These are phyloP conservation scores for Paradendryphiella salina DNA, from an alignment of 2,329 filamentous ascomycete species.

Conservation along the genomic window DNA sequence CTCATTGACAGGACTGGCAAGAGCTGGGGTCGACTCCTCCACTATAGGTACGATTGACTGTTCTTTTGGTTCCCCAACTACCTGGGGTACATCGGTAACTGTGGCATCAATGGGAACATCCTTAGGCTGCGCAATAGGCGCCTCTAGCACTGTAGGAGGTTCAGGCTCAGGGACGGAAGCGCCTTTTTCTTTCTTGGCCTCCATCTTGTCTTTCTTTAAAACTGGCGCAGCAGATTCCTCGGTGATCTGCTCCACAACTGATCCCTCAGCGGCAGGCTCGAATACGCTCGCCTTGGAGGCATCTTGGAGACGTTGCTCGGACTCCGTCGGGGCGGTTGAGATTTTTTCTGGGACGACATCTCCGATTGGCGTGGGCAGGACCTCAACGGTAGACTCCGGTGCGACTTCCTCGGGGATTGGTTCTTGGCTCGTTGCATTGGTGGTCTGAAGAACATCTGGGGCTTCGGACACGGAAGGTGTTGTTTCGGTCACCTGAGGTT, in stretches of 20 bases:
- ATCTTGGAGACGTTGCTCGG: background rate
- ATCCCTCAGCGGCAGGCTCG: background rate
- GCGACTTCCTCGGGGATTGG: background rate
- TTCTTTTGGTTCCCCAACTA: no score
- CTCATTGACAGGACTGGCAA: no score
- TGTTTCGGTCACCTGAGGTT: constrained; percentile 19
- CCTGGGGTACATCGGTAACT: no score
- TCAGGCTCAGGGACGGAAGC: constrained; percentile 15
- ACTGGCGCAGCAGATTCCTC: constrained; percentile 10
- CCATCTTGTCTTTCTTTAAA: constrained; percentile 34
- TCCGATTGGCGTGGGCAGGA: background rate
- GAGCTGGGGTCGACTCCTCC: no score
- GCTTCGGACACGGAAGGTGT: constrained; percentile 5
- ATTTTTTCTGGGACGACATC: background rate
- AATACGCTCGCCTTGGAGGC: background rate
- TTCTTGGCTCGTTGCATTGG: background rate
- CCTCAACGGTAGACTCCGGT: background rate
- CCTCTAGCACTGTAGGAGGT: background rate
- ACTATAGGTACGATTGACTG: no score
- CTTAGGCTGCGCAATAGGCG: background rate
- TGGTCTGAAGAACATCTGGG: background rate
- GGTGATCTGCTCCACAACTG: background rate
- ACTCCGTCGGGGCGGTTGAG: background rate
- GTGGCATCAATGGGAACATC: background rate
- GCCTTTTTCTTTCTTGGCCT: constrained; percentile 27